These are phyloP conservation scores for Fusarium pseudoanthophilum DNA, from an alignment of 2,329 filamentous ascomycete species.

Conservation along the genomic window DNA sequence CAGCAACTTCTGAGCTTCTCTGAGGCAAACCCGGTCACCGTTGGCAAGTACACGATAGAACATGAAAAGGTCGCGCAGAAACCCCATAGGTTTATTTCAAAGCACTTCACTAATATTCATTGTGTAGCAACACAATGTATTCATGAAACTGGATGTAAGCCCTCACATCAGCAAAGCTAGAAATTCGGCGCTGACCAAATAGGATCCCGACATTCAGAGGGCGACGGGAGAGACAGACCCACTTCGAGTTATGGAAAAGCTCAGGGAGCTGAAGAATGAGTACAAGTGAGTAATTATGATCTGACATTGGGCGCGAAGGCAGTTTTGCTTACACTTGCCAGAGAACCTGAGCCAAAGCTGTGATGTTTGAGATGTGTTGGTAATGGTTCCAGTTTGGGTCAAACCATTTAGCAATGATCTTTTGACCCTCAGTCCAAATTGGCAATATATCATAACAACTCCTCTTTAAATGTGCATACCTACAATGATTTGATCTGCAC, in stretches of 20 bases:
- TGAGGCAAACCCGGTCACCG: neutral
- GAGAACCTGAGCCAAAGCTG: neutral
- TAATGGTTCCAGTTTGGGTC: fast-evolving
- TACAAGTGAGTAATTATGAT: neutral
- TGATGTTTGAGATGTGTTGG: fast-evolving
- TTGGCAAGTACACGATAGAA: neutral
- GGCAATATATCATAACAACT: no score
- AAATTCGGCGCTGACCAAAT: neutral
- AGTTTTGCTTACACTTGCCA: neutral
- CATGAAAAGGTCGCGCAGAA: neutral
- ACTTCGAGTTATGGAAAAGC: neutral
- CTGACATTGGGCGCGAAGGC: fast-evolving
- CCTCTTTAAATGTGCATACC: neutral
- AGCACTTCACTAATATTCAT: neutral
- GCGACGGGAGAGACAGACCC: neutral
- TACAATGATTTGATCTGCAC: neutral
- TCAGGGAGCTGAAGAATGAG: neutral
- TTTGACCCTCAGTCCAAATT: no score
- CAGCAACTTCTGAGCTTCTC: neutral
- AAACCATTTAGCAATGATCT: neutral
- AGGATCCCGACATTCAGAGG: neutral
- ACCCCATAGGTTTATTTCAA: fast-evolving
- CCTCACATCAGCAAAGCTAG: fast-evolving
- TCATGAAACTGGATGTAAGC: neutral
- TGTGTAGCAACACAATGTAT: neutral